Percentiles rank a stretch among this genome's conserved stretches.
These are phyloP conservation scores for Bombardia bombarda DNA, from an alignment of 495 filamentous ascomycete genomes.

Conservation along the genomic window DNA sequence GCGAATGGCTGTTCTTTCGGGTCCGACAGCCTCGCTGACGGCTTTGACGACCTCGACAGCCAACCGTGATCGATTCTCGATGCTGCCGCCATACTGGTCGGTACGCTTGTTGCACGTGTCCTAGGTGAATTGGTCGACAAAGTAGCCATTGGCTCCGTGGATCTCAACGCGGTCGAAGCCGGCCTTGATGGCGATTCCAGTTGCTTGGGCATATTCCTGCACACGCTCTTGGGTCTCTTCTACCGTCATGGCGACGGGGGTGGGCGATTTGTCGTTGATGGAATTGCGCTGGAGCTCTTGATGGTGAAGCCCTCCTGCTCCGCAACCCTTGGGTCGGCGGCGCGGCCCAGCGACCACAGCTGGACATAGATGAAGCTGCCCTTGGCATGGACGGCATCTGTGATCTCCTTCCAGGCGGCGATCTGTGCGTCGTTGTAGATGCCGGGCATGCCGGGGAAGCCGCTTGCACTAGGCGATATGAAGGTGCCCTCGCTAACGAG, in stretches of 20 bases:
- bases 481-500: slow-evolving; percentile 60
- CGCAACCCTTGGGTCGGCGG: slow-evolving; percentile 33
- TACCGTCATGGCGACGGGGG: slow-evolving; percentile 42
- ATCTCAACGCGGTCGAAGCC: slow-evolving; percentile 76
- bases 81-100: slow-evolving; percentile 61
- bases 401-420: slow-evolving; percentile 52
- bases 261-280: slow-evolving; percentile 24
- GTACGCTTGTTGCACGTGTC: slow-evolving; percentile 53
- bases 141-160: slow-evolving; percentile 66
- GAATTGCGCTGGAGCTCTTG: slow-evolving; percentile 39
- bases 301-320: slow-evolving; percentile 34
- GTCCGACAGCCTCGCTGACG: slow-evolving; percentile 55
- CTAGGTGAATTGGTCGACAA: slow-evolving; percentile 68
- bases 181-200: slow-evolving; percentile 55
- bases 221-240: slow-evolving; percentile 53
- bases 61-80: slow-evolving; percentile 63
- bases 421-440: slow-evolving; percentile 57
- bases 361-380: slow-evolving; percentile 58
- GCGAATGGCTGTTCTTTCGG: slow-evolving; percentile 53
- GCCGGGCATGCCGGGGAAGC: slow-evolving; percentile 51
- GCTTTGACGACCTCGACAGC: slow-evolving; percentile 55
- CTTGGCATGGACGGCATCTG: slow-evolving; percentile 58
- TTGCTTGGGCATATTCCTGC: slow-evolving; percentile 49
- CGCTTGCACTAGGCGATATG: slow-evolving; percentile 46
- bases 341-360: slow-evolving; percentile 62